Conservation (phyloP, 2,329 filamentous ascomycete species). For the Dothideomycetidae sp. region DNA sequence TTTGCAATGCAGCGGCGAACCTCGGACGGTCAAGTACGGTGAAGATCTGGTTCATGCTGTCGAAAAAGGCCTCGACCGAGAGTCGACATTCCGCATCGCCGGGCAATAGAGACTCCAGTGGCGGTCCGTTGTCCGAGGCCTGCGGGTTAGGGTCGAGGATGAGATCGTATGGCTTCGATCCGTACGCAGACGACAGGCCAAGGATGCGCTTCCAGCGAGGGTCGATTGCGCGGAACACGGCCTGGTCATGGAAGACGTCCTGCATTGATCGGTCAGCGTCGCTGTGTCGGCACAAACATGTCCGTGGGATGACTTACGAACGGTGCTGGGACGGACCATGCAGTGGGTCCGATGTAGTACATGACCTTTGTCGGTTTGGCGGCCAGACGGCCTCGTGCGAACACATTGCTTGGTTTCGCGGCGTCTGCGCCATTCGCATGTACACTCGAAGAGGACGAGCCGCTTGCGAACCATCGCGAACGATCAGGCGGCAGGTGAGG, state of each 20-base stretch:
- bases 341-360: slow-evolving; percentile 1
- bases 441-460: not conserved
- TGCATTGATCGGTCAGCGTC: too few relatives aligned
- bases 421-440: not conserved
- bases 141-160: not conserved
- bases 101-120: not conserved
- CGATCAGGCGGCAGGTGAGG: not conserved
- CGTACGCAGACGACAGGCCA: not conserved
- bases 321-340: slow-evolving; percentile 3
- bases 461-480: not conserved
- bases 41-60: slow-evolving; percentile 1
- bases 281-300: too few relatives aligned
- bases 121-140: not conserved
- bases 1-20: slow-evolving; percentile 1
- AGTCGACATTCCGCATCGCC: slow-evolving; percentile 4
- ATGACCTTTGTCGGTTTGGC: not conserved
- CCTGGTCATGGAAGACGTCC: not conserved
- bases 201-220: slow-evolving; percentile 1
- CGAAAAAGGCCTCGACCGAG: not conserved
- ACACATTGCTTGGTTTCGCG: not conserved
- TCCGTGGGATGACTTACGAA: not conserved
- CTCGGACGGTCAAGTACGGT: slow-evolving; percentile 2
- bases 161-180: slow-evolving; percentile 1
- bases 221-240: not conserved
- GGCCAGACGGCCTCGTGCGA: slow-evolving; percentile 3